phyloP scores from a whole-genome alignment of 192 early-diverging fungal species.

The Pecoramyces ruminantium region DNA sequence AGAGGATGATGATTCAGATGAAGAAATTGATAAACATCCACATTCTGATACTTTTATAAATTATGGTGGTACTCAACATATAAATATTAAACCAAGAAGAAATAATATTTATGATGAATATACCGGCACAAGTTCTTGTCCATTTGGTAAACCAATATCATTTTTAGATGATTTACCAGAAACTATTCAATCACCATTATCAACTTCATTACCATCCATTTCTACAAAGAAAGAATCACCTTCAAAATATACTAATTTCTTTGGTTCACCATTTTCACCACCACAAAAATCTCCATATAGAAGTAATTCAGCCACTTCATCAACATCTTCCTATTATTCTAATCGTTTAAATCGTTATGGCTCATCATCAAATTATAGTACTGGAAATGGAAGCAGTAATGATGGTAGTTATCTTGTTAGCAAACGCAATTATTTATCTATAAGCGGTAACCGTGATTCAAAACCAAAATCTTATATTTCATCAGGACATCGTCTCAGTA shows the following conservation, averaged over 20 bases:
- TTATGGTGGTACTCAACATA: neutral
- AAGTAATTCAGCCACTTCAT: neutral
- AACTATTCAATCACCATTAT: neutral
- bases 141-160: neutral
- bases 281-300: neutral
- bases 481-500: neutral
- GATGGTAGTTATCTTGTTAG: neutral
- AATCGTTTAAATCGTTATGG: neutral
- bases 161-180: neutral
- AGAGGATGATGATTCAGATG: neutral
- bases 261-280: neutral
- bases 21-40: neutral
- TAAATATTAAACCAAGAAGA: neutral
- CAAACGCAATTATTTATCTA: neutral
- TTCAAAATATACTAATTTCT: neutral
- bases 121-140: neutral
- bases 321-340: neutral
- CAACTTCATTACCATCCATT: neutral
- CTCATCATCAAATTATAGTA: neutral
- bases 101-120: neutral
- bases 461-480: neutral
- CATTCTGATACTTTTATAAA: neutral
- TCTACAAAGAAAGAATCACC: neutral
- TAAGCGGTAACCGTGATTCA: neutral
- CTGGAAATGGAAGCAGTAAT: neutral